phyloP scores from a whole-genome alignment of 768 basidiomycete genomes.

The Cystobasidiopsis lactophilus region DNA sequence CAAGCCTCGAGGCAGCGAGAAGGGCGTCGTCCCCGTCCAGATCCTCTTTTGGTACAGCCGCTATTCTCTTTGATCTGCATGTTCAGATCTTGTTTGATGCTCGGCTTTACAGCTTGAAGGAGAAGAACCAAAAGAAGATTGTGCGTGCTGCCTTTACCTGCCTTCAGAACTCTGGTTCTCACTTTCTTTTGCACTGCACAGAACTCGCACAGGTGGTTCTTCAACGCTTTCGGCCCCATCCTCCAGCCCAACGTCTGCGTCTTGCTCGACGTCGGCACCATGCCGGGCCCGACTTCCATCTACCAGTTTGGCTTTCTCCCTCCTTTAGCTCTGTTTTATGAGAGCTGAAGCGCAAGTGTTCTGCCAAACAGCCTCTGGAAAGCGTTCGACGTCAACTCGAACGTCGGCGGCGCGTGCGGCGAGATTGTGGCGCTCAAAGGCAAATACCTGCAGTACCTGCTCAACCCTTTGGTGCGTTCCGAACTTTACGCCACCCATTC shows the following conservation, averaged over 20 bases:
- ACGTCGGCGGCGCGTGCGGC: constrained; percentile 80
- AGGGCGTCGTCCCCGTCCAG: constrained; percentile 68
- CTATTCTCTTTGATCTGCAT: constrained; percentile 18
- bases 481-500: constrained; percentile 86
- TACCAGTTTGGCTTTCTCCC: constrained; percentile 33
- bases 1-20: constrained; percentile 58
- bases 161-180: neutral
- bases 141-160: constrained; percentile 33
- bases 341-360: neutral
- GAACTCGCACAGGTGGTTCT: constrained; percentile 75
- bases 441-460: constrained; percentile 13
- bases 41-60: constrained; percentile 47
- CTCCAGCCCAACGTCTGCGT: constrained; percentile 34
- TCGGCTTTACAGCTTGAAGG: constrained; percentile 37
- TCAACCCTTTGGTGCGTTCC: constrained; percentile 75
- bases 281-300: constrained; percentile 65
- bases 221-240: constrained; percentile 36
- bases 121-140: constrained; percentile 89
- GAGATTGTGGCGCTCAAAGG: constrained; percentile 58
- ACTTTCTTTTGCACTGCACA: neutral
- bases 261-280: constrained; percentile 79
- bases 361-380: constrained; percentile 9
- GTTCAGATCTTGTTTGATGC: neutral
- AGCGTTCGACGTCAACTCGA: constrained; percentile 34
- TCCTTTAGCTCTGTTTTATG: no score